Conservation (phyloP, 2,329 filamentous ascomycete genomes). For the Aspergillus aculeatinus region DNA sequence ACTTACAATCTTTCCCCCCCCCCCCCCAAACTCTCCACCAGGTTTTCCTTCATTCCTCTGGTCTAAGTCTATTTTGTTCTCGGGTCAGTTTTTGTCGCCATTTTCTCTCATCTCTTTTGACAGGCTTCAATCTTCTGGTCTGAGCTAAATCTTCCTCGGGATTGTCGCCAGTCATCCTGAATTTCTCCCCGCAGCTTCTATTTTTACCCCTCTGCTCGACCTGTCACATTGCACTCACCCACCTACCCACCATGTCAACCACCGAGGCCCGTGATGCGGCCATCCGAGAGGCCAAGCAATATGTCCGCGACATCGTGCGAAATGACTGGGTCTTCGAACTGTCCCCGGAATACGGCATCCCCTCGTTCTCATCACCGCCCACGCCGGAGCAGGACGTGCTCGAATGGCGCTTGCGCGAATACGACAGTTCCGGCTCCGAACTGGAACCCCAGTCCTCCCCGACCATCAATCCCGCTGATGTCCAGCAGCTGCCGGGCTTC, state of each 20-base stretch:
- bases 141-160: neutral
- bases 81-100: neutral
- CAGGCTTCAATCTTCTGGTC: neutral
- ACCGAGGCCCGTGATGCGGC: slow-evolving; percentile 39
- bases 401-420: slow-evolving; percentile 40
- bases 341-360: slow-evolving; percentile 20
- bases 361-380: slow-evolving; percentile 21
- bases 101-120: slow-evolving; percentile 5
- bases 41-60: slow-evolving; percentile 6
- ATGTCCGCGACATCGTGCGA: slow-evolving; percentile 41
- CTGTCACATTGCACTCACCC: neutral
- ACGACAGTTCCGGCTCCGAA: slow-evolving; percentile 39
- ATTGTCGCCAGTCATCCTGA: neutral
- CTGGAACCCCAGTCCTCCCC: slow-evolving; percentile 30
- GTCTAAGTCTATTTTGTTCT: neutral
- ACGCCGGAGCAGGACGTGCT: slow-evolving; percentile 27
- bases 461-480: neutral
- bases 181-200: neutral
- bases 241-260: slow-evolving; percentile 15
- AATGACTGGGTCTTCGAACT: slow-evolving; percentile 44
- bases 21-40: slow-evolving; percentile 15
- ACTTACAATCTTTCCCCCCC: slow-evolving; percentile 14
- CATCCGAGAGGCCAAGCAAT: slow-evolving; percentile 42
- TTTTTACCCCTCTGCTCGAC: neutral
- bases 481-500: neutral